Percentiles rank a stretch among this genome's conserved stretches.
Conservation (phyloP, 192 early-diverging fungal species). For the Backusella psychrophila region DNA sequence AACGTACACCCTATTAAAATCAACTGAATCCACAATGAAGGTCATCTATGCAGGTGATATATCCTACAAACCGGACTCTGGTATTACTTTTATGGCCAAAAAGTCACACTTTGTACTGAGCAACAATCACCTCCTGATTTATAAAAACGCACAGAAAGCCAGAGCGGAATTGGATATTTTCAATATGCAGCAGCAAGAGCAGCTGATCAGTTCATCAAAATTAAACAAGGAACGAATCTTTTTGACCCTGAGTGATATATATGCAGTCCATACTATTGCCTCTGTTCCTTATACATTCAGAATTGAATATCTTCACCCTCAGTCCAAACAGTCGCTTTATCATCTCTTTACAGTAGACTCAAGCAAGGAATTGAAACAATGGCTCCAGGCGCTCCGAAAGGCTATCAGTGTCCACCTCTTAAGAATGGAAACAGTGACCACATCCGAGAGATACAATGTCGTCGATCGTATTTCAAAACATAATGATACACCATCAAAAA, state of each 20-base stretch:
- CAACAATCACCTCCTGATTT: slow-evolving; percentile 24
- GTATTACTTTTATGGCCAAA: slow-evolving; percentile 1
- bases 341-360: slow-evolving; percentile 10
- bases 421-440: not conserved
- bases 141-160: slow-evolving; percentile 28
- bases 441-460: slow-evolving; percentile 7
- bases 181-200: not conserved
- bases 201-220: not conserved
- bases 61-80: slow-evolving; percentile 5
- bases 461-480: slow-evolving; percentile 24
- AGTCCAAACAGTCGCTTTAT: not conserved
- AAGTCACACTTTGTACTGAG: slow-evolving; percentile 28
- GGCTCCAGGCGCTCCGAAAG: slow-evolving; percentile 22
- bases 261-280: slow-evolving; percentile 15
- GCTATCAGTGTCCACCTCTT: not conserved
- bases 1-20: not conserved
- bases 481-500: slow-evolving; percentile 11
- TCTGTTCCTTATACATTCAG: slow-evolving; percentile 13
- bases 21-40: not conserved
- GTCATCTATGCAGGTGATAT: slow-evolving; percentile 26
- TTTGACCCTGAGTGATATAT: not conserved
- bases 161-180: slow-evolving; percentile 8
- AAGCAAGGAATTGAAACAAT: slow-evolving; percentile 10
- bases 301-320: slow-evolving; percentile 26
- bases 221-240: not conserved